Percentiles rank a stretch among this genome's conserved stretches.
phyloP scores from a whole-genome alignment of 345 rosid species.

The Adansonia digitata region DNA sequence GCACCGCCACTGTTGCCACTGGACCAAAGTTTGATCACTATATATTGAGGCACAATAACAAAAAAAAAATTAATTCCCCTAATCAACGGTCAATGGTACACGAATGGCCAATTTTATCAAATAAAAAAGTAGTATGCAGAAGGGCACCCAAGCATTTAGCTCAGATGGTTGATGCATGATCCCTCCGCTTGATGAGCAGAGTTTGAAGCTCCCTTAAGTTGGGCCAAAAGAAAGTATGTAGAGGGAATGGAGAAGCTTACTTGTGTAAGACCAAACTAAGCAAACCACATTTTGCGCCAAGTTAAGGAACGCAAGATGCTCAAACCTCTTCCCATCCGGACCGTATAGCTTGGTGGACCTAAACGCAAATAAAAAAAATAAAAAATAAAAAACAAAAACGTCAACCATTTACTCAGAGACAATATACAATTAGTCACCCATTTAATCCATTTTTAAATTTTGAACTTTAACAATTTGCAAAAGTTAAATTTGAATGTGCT shows the following conservation, averaged over 20 bases:
- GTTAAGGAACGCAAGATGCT: constrained; percentile 81
- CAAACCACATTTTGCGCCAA: constrained; percentile 89
- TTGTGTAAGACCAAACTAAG: constrained; percentile 80
- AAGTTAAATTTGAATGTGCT: no score
- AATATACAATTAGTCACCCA: background rate
- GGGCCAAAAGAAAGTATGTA: no score
- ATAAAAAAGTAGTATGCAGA: no score
- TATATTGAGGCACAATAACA: background rate
- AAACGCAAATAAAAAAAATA: no score
- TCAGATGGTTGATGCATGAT: no score
- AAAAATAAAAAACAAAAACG: background rate
- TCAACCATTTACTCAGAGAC: background rate
- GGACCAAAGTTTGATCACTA: constrained; percentile 95
- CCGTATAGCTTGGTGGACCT: constrained; percentile 94
- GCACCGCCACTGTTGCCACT: constrained; percentile 57
- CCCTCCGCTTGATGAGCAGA: no score
- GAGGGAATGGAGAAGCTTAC: constrained; percentile 36
- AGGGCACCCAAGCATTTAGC: no score
- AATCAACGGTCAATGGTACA: background rate
- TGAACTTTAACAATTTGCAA: background rate
- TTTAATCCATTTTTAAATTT: background rate
- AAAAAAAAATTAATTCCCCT: background rate
- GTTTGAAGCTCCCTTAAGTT: no score
- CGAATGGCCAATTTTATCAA: background rate
- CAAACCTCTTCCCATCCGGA: constrained; percentile 73